Conservation (phyloP, 106 monocot species). For the Apostasia shenzhenica region DNA sequence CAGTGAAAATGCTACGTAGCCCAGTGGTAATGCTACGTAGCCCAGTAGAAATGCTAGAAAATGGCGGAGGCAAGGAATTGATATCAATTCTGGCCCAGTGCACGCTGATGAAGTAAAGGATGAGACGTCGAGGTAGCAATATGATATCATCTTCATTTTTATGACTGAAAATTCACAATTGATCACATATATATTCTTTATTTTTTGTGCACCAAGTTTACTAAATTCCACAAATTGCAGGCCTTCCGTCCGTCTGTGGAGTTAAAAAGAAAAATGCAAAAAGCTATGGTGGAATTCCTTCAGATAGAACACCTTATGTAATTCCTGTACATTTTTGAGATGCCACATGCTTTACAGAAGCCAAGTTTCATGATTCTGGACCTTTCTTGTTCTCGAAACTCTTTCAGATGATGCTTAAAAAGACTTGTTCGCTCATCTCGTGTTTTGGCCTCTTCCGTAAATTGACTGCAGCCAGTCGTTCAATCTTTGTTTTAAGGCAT, state of each 20-base stretch:
- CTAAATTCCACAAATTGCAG: constrained; percentile 24
- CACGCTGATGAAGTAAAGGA: constrained; percentile 54
- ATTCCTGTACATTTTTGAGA: constrained; percentile 42
- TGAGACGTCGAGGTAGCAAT: constrained; percentile 6
- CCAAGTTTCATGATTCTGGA: constrained; percentile 17
- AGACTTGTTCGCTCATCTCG: no score
- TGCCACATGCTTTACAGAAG: constrained; percentile 12
- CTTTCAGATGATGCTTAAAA: background rate
- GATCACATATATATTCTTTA: background rate
- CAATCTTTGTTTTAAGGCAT: no score
- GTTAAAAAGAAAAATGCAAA: no score
- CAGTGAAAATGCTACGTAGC: no score
- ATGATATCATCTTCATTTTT: constrained; percentile 2
- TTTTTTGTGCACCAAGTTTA: constrained; percentile 6
- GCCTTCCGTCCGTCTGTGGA: constrained; percentile 11
- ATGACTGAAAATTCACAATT: background rate
- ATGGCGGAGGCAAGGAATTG: constrained; percentile 54
- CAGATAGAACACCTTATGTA: constrained; percentile 4
- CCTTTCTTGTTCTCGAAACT: constrained; percentile 1
- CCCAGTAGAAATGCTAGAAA: no score
- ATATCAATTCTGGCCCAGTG: constrained; percentile 88
- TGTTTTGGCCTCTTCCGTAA: no score
- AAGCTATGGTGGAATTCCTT: constrained; percentile 13
- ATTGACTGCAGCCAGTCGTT: no score
- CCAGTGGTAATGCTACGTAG: no score